Base-by-base conservation (phyloP, 805 yeast genomes). In the Saccharomyces paradoxus region DNA sequence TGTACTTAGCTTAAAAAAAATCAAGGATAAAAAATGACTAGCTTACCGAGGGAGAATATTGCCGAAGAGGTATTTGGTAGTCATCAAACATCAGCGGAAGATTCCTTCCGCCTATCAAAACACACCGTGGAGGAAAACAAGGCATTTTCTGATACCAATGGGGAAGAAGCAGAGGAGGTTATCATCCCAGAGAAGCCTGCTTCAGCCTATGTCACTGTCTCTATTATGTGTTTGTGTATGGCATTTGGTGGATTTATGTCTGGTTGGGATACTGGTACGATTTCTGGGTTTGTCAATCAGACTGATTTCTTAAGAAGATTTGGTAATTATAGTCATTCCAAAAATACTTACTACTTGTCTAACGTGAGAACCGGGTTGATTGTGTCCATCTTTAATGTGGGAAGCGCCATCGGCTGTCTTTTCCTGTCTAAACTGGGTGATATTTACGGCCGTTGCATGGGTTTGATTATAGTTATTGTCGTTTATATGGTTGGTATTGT, bases 201-300 rank as follows among this genome's bases (percentile, higher is more conserved):
- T 26, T 64, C 71, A n/a, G 71, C 73, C 14, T 73, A 71, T 60
- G 24, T 65, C 17, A 59, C 69, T 28, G 72, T 73, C 41, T 63
- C 63, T 29, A 56, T 65, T 53, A 59, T 70, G 50, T 73, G 75
- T 66, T 49, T 61, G 41, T 56, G 63, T 64, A 55, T 66, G 53
- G 67, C 69, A 10, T 66, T 66, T 32, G 69, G 69, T 60, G 69
- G 69, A 50, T 80, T 82, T 82, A 56, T 63, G 47, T 56, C 55
- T 60, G 89, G 89, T 59, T 84, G 84, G 78, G 89, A 84, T 72
- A 84, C 89, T 32, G 89, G 89, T 75, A 84, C 89, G 58, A 82
- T 84, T 65, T 81, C 87, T n/a, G 89, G 89, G 58, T 82, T 84
- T 63, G 85, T 83, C 52, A 80, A 81, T 63, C 64, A 67, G 63